phyloP scores from a whole-genome alignment of 805 yeast genomes.

The Debaryomyces prosopidis region DNA sequence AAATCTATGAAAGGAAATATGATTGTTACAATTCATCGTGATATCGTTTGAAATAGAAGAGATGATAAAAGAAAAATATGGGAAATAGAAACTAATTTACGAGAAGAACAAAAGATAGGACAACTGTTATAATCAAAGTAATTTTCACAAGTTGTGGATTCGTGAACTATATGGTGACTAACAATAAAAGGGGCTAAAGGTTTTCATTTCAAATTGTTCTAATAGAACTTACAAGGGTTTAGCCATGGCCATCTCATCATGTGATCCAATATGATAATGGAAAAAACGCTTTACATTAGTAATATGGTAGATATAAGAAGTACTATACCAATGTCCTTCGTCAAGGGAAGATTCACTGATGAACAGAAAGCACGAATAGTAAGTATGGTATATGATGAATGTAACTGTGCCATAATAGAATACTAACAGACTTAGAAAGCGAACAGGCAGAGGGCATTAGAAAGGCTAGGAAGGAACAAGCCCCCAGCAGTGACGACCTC shows the following conservation, averaged over 20 bases:
- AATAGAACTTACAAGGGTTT: too few relatives aligned
- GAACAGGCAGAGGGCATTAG: constrained; percentile 63
- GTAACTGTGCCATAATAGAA: neutral
- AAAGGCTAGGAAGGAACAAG: constrained; percentile 51
- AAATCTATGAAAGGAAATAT: too few relatives aligned
- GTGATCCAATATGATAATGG: neutral
- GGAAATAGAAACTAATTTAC: too few relatives aligned
- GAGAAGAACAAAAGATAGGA: too few relatives aligned
- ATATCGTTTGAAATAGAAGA: too few relatives aligned
- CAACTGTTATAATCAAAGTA: too few relatives aligned
- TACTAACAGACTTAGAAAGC: constrained; percentile 46
- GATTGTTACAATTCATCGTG: too few relatives aligned
- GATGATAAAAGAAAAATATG: too few relatives aligned
- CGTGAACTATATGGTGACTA: too few relatives aligned
- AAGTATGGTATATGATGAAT: constrained; percentile 17
- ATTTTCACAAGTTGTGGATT: too few relatives aligned
- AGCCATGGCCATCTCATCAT: neutral
- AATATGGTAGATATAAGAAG: neutral
- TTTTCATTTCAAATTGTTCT: too few relatives aligned
- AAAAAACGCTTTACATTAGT: neutral
- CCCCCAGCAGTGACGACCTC: constrained; percentile 5
- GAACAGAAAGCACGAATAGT: constrained; percentile 37
- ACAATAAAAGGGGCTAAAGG: too few relatives aligned
- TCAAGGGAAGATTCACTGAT: constrained; percentile 27
- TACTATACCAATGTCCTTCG: constrained; percentile 18